A percentile compares a stretch with the other conserved stretches of the same genome.
These are phyloP conservation scores for Globisporangium viniferum DNA, from an alignment of 352 stramenopile genomes.

Conservation along the genomic window DNA sequence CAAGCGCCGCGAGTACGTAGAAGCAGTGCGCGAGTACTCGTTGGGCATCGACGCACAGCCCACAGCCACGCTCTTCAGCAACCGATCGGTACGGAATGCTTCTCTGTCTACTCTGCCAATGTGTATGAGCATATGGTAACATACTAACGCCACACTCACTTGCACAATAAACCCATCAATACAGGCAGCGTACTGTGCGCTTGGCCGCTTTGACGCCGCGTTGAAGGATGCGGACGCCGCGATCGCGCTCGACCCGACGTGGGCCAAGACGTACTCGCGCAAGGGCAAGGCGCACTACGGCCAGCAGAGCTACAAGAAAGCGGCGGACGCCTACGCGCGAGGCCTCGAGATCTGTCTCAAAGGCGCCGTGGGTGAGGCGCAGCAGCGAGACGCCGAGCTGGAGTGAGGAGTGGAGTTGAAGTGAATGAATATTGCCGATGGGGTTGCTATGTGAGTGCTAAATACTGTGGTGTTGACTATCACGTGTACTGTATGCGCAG, in stretches of 20 bases:
- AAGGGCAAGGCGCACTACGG: constrained; percentile 82
- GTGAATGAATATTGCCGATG: not conserved
- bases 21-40: constrained; percentile 60
- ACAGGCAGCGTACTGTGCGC: constrained; percentile 59
- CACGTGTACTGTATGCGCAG: constrained; percentile 18
- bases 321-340: constrained; percentile 71
- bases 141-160: not conserved
- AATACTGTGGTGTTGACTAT: not conserved
- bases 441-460: not conserved
- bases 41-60: constrained; percentile 45
- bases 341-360: constrained; percentile 72
- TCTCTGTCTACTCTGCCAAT: not conserved
- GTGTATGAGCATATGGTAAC: not conserved
- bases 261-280: constrained; percentile 72
- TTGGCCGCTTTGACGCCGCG: constrained; percentile 49
- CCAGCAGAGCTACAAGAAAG: constrained; percentile 54
- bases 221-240: constrained; percentile 55
- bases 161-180: not conserved
- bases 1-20: constrained; percentile 49
- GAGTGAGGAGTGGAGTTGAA: constrained; percentile 31
- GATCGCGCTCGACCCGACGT: constrained; percentile 59
- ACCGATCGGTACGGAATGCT: constrained; percentile 44
- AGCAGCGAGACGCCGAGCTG: constrained; percentile 69
- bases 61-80: constrained; percentile 74
- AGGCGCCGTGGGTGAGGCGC: constrained; percentile 55